These are phyloP conservation scores for Piromyces finnis DNA, from an alignment of 192 early-diverging fungal species.

Conservation along the genomic window DNA sequence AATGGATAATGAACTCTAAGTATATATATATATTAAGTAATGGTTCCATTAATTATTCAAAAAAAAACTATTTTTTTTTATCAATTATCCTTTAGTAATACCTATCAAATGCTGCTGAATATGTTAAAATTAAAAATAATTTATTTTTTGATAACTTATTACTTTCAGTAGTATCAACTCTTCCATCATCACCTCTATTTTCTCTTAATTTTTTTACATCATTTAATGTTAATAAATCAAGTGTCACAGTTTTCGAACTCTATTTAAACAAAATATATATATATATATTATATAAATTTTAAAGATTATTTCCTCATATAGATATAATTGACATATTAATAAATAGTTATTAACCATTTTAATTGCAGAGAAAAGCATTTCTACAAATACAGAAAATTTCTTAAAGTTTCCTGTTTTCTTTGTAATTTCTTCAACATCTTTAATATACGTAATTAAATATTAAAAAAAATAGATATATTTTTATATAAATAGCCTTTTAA, in stretches of 20 bases:
- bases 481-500: too few species aligned
- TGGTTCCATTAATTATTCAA: conserved; percentile 8
- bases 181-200: background rate
- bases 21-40: too few species aligned
- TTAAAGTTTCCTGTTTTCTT: conserved; percentile 38
- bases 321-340: background rate
- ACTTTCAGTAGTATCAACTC: background rate
- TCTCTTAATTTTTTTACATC: conserved; percentile 1
- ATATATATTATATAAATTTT: too few species aligned
- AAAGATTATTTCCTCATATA: too few species aligned
- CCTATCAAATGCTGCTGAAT: background rate
- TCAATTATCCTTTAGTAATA: background rate
- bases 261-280: background rate
- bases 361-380: conserved; percentile 20
- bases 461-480: too few species aligned
- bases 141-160: conserved; percentile 12
- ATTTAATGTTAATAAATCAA: conserved; percentile 5
- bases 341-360: conserved; percentile 4
- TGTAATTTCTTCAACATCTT: conserved; percentile 29
- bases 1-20: conserved; percentile 35
- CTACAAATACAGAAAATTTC: conserved; percentile 22
- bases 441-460: too few species aligned
- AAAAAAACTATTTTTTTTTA: background rate
- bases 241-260: background rate
- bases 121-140: conserved; percentile 5